Evolutionary conservation across 148 eudicot genomes (phyloP), one percentile per base, ranked within the genome.

Genomic region (Camellia granthamiana): DNA sequence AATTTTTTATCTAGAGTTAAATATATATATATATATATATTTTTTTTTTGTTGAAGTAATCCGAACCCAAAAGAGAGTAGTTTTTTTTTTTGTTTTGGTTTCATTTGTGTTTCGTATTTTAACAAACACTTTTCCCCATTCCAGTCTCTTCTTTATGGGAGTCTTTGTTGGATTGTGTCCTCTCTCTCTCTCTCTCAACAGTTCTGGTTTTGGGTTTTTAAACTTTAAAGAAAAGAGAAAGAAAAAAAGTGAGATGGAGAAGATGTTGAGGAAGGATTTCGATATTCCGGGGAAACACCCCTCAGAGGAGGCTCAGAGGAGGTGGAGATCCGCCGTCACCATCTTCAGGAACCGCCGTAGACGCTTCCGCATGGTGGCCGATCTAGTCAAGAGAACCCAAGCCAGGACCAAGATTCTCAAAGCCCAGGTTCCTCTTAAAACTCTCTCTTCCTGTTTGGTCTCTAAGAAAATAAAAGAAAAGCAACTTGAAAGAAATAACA

Each of bases 301-400:
- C 7, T 82, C 93, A 7, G 90, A 85, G 52, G 93, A 90, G 54
- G 91, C 91, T 1, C 83, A 80, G 12, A 52, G 30, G 19, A 73
- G 85, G 49, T 90, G 93, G 93, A 70, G 93, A 8, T 83, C 85
- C 18, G 90, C 91, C 63, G 89, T 89, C 55, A 77, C 87, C 51
- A 7, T 82, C 72, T 87, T 89, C 60, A 78, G 63, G 11, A 90
- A 90, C 60, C 91, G 82, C 18, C 79, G 85, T 0, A 87, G 93
- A 0, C 87, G 93, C 1, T 88, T 90, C 52, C 93, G 93, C 0
- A 85, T 85, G 75, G 89, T 86, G 65, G 87, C 91, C 4, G 82
- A 90, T 82, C 87, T 90, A 18, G 84, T 77, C n/a, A 83, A 87
- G 52, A 85, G 91, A n/a, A 85, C 87, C 43, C 75, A 75, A 41